These are phyloP conservation scores for Penicillium capsulatum DNA, from an alignment of 2,329 filamentous ascomycete species.

Conservation along the genomic window DNA sequence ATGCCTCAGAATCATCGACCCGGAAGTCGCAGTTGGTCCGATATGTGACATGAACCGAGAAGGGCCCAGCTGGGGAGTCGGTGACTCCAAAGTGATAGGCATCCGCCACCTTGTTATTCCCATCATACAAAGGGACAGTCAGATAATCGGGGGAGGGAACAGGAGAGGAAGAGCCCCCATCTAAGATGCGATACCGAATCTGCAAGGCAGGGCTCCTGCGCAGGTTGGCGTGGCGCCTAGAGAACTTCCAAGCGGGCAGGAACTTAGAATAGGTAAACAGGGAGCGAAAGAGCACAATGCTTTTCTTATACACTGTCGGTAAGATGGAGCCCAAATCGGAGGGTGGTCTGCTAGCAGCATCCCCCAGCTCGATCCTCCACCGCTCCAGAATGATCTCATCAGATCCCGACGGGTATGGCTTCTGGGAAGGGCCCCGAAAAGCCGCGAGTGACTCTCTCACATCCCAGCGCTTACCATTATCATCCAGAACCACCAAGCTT, in stretches of 20 bases:
- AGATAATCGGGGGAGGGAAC: conserved; percentile 63
- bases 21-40: conserved; percentile 86
- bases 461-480: conserved; percentile 88
- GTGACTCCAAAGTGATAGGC: conserved; percentile 78
- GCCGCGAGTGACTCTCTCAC: conserved; percentile 75
- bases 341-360: conserved; percentile 52
- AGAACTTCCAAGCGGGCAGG: conserved; percentile 81
- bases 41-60: conserved; percentile 78
- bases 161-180: conserved; percentile 50
- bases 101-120: conserved; percentile 61
- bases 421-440: conserved; percentile 47
- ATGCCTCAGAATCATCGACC: conserved; percentile 83
- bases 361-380: conserved; percentile 81
- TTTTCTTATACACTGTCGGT: conserved; percentile 94
- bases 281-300: conserved; percentile 88
- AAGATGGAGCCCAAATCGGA: conserved; percentile 57
- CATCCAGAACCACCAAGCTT: conserved; percentile 80
- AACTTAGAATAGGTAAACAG: conserved; percentile 78
- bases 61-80: conserved; percentile 78
- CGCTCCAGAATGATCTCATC: conserved; percentile 82
- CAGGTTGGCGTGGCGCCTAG: conserved; percentile 68
- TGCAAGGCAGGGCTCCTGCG: conserved; percentile 61
- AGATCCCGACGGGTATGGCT: conserved; percentile 46
- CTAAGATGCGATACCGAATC: conserved; percentile 74
- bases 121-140: conserved; percentile 64